Base-by-base conservation (phyloP, 352 stramenopile genomes). In the Phytopythium cucurbitacearum region DNA sequence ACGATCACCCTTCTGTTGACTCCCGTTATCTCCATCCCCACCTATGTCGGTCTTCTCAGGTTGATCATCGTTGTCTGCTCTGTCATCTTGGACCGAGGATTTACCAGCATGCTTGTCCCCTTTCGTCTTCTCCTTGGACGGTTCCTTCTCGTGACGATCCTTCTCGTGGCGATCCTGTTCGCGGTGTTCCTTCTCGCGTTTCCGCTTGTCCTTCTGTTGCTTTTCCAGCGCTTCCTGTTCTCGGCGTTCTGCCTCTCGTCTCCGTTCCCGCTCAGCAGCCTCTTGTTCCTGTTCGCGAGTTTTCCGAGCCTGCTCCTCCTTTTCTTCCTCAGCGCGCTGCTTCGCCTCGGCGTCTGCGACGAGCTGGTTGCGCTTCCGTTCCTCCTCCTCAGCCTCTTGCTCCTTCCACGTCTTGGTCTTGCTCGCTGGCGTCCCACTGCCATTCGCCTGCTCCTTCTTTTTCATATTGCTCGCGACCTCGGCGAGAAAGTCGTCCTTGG, bases 381-480 rank as follows among this genome's bases (percentile, higher is more conserved):
- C 61, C 41, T 73, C 56, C 36, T 75, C 62, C 1, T 54, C 53
- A 12, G 52, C 40, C 12, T 83, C 60, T 43, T 73, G 42, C 46
- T 74, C 59, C 40, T 69, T 64, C 66, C 66, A 72, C 28, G 68
- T 59, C 9, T 71, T 48, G 47, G 16, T 51, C 4, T 9, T 36
- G 11, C 43, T 63, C 10, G 11, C 33, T 37, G 59, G 59, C 32
- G 59, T 57, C 39, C 48, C 21, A 28, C 21, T 67, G 48, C 6
- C 12, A 52, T 66, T 3, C 38, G 56, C 11, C 48, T 54, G 16
- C 15, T 78, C 66, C 41, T 87, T 89, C 50, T 86, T 87, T 63
- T 84, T 80, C 78, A 85, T 84, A 51, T 89, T 89, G 11, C 56
- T 75, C 32, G 65, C 69, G 39, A 86, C 72, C 53, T 89, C 78